Evolutionary conservation across 163 green algal genomes (phyloP).

Genomic region (Scenedesmus sp.): DNA sequence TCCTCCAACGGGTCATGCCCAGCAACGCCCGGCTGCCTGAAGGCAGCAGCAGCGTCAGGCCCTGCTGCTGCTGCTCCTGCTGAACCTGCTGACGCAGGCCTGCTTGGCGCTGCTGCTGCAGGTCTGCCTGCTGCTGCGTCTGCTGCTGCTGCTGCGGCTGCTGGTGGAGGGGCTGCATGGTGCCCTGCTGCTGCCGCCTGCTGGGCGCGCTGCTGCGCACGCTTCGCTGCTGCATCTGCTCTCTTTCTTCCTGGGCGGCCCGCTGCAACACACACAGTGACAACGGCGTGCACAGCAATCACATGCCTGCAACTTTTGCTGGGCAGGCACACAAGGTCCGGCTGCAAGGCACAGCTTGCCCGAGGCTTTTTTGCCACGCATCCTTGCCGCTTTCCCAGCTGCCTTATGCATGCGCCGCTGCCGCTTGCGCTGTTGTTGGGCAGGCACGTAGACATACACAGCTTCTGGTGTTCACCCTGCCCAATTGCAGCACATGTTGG

Average conservation of each 20-base stretch:
- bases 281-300: neutral
- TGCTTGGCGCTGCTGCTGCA: neutral
- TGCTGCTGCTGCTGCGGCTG: constrained; percentile 25
- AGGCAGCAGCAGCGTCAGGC: constrained; percentile 11
- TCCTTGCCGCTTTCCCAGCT: too few species aligned
- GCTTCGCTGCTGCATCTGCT: constrained; percentile 22
- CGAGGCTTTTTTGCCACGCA: too few species aligned
- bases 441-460: too few species aligned
- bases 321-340: neutral
- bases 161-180: neutral
- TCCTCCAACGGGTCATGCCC: constrained; percentile 27
- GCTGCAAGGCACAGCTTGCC: too few species aligned
- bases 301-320: too few species aligned
- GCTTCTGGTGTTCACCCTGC: too few species aligned
- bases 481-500: too few species aligned
- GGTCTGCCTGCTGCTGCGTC: neutral
- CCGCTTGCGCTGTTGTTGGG: too few species aligned
- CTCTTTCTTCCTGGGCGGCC: constrained; percentile 1
- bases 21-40: constrained; percentile 41
- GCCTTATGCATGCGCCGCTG: too few species aligned
- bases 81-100: neutral
- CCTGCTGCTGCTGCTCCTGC: neutral
- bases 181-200: neutral
- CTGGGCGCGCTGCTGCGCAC: neutral
- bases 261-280: neutral